These are phyloP conservation scores for Thymus mandschuricus DNA, from an alignment of 257 asterid genomes.

Conservation along the genomic window DNA sequence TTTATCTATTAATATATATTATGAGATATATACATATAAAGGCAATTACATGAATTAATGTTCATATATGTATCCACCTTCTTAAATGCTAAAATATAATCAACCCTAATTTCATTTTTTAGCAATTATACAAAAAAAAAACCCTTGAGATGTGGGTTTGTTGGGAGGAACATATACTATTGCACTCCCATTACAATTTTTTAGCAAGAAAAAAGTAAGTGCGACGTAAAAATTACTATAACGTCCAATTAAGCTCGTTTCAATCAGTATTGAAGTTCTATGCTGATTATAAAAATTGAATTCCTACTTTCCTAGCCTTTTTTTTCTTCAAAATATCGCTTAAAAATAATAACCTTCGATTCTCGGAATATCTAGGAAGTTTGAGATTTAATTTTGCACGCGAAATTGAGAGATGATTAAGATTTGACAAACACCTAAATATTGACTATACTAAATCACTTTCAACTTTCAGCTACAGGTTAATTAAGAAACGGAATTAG, in stretches of 20 bases:
- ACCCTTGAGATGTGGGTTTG: neutral
- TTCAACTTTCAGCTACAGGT: neutral
- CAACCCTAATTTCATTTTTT: no score
- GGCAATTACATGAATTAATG: neutral
- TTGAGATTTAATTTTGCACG: no score
- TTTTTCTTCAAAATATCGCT: no score
- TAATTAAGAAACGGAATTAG: slow-evolving; percentile 3
- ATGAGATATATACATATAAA: neutral
- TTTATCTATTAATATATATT: neutral
- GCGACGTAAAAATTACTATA: no score
- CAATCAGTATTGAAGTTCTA: no score
- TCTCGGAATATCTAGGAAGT: no score
- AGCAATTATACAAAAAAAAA: neutral
- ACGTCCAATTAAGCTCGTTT: no score
- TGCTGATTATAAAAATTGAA: no score
- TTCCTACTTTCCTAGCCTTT: no score
- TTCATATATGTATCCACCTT: neutral
- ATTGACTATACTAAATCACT: neutral
- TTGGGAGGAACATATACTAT: neutral
- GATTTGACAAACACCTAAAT: neutral
- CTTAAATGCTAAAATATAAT: neutral
- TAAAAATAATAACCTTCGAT: no score
- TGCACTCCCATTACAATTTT: neutral
- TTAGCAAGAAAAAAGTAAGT: neutral
- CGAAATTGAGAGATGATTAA: neutral